Percentiles rank a stretch among this genome's conserved stretches.
These are phyloP conservation scores for Cytospora mali DNA, from an alignment of 2,329 filamentous ascomycete species.

Conservation along the genomic window DNA sequence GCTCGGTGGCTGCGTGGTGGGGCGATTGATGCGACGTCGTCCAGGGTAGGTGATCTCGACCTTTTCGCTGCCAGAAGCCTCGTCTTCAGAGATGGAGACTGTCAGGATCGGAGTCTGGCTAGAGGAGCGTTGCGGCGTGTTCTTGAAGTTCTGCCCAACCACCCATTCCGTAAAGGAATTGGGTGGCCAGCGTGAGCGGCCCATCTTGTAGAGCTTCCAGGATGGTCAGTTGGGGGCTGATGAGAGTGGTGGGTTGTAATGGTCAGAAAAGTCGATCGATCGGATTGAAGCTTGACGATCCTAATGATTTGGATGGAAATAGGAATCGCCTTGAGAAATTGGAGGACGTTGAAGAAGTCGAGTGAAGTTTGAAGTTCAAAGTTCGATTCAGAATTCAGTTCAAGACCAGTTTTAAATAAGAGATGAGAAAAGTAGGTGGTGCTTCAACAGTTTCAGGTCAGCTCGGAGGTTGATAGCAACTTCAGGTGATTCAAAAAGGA, in stretches of 20 bases:
- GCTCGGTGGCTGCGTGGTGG: not conserved
- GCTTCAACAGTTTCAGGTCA: not conserved
- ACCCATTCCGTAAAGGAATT: slow-evolving; percentile 46
- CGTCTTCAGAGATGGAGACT: slow-evolving; percentile 52
- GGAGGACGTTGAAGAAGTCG: not conserved
- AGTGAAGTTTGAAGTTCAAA: not conserved
- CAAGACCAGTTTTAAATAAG: not conserved
- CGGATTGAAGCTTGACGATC: too few species aligned
- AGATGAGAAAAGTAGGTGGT: too few species aligned
- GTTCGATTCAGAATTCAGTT: not conserved
- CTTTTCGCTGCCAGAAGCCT: slow-evolving; percentile 53
- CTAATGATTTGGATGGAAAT: too few species aligned
- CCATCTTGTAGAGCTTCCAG: slow-evolving; percentile 10
- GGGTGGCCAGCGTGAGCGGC: slow-evolving; percentile 36
- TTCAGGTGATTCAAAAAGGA: not conserved
- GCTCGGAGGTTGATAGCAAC: not conserved
- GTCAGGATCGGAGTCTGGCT: slow-evolving; percentile 38
- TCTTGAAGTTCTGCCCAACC: slow-evolving; percentile 41
- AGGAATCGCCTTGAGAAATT: too few species aligned
- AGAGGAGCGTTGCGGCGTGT: slow-evolving; percentile 15
- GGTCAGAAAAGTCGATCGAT: not conserved
- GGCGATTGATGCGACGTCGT: slow-evolving; percentile 31
- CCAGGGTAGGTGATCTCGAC: slow-evolving; percentile 54
- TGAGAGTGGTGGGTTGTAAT: too few species aligned
- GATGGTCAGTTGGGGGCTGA: not conserved